phyloP scores from a whole-genome alignment of 2,329 filamentous ascomycete genomes.

The Ascochyta viciae-villosae region DNA sequence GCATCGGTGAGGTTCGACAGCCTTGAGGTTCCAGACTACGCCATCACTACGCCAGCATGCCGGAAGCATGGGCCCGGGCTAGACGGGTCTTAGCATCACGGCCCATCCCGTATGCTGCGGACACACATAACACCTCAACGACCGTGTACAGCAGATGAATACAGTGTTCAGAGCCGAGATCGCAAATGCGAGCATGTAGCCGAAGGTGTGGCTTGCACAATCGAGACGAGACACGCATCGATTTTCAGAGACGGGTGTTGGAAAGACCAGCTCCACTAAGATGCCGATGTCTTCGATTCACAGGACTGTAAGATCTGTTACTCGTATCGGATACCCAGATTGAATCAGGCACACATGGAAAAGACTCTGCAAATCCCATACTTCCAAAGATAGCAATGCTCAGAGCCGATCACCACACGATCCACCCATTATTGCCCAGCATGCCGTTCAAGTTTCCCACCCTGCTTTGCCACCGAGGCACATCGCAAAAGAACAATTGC shows the following conservation, averaged over 20 bases:
- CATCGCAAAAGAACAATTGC: background rate
- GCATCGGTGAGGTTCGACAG: conserved; percentile 1
- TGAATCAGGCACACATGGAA: background rate
- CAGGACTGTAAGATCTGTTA: background rate
- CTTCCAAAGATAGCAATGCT: background rate
- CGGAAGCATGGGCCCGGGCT: background rate
- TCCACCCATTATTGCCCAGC: background rate
- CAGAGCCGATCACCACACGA: conserved; percentile 1
- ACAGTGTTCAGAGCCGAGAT: background rate
- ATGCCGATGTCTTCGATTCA: background rate
- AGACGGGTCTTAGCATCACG: background rate
- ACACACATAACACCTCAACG: background rate
- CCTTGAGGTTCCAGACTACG: conserved; percentile 10
- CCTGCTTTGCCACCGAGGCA: background rate
- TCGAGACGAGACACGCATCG: background rate
- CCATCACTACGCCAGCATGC: background rate
- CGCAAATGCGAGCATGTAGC: background rate
- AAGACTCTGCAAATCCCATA: conserved; percentile 7
- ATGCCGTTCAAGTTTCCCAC: background rate
- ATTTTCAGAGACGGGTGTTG: background rate
- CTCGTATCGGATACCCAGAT: background rate
- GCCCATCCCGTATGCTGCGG: background rate
- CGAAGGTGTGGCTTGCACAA: background rate
- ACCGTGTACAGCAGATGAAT: background rate
- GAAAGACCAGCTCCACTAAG: background rate